Conservation (phyloP, 1,139 yeast species). For the Saccharomyces uvarum region DNA sequence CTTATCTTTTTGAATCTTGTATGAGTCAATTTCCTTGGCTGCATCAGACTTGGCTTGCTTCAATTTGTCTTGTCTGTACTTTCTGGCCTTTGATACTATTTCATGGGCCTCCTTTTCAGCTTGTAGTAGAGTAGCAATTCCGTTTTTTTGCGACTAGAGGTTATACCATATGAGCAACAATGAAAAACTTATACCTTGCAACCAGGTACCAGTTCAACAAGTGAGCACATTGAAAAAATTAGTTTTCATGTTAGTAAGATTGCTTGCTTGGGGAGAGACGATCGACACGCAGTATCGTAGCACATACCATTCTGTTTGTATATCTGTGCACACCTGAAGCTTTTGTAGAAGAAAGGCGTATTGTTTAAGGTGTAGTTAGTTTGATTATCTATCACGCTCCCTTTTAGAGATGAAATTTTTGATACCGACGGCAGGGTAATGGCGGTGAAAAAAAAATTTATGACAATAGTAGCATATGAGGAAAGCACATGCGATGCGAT, state of each 20-base stretch:
- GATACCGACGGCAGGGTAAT: not conserved
- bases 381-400: not conserved
- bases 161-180: not conserved
- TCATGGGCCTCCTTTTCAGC: slow-evolving; percentile 97
- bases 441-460: not conserved
- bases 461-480: not conserved
- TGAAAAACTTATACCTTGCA: not conserved
- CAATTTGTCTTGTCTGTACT: slow-evolving; percentile 49
- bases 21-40: slow-evolving; percentile 76
- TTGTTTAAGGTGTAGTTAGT: not conserved
- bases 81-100: slow-evolving; percentile 77
- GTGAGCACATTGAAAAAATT: not conserved
- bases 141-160: slow-evolving; percentile 28
- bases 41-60: slow-evolving; percentile 95
- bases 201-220: not conserved
- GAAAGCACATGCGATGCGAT: not conserved
- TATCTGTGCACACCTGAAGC: not conserved
- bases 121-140: slow-evolving; percentile 36
- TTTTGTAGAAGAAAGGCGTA: not conserved
- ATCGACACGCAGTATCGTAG: not conserved
- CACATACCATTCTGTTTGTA: slow-evolving; percentile 1
- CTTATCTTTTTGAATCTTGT: slow-evolving; percentile 74
- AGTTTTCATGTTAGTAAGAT: not conserved
- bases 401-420: not conserved
- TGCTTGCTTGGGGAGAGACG: not conserved